Conservation (phyloP, 208 protist species). For the Trypanosoma rangeli region DNA sequence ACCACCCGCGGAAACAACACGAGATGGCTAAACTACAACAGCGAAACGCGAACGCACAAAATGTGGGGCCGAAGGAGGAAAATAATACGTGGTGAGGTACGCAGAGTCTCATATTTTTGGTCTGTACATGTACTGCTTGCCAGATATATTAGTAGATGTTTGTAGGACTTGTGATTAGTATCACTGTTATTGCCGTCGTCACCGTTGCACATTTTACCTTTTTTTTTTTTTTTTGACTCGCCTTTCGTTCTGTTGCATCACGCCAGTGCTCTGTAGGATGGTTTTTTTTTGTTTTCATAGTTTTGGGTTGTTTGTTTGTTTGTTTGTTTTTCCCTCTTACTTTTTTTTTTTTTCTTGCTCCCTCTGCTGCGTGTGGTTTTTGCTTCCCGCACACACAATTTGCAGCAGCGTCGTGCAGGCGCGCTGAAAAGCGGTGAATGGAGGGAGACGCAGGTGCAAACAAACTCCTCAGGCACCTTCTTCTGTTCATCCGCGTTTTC, state of each 20-base stretch:
- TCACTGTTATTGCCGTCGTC: not conserved
- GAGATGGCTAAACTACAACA: conserved; percentile 14
- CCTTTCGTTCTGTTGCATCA: not conserved
- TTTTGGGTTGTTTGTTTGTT: not conserved
- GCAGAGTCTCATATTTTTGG: not conserved
- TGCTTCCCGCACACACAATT: not conserved
- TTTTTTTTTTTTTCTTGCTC: not conserved
- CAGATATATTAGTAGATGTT: not conserved
- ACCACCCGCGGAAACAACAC: conserved; percentile 1
- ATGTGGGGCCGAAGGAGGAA: not conserved
- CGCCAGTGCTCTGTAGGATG: not conserved
- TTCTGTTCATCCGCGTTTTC: not conserved
- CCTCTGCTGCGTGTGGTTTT: not conserved
- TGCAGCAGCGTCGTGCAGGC: not conserved
- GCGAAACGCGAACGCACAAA: no score
- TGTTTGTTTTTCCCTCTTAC: not conserved
- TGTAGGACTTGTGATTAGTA: not conserved
- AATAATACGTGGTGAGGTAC: not conserved
- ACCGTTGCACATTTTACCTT: not conserved
- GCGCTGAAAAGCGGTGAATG: not conserved
- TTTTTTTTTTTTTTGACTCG: not conserved
- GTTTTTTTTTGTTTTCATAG: not conserved
- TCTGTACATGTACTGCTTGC: not conserved
- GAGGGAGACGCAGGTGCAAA: not conserved
- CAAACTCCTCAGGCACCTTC: not conserved